Base-by-base conservation (phyloP, 495 filamentous ascomycete genomes). In the Umbilicaria muhlenbergii region DNA sequence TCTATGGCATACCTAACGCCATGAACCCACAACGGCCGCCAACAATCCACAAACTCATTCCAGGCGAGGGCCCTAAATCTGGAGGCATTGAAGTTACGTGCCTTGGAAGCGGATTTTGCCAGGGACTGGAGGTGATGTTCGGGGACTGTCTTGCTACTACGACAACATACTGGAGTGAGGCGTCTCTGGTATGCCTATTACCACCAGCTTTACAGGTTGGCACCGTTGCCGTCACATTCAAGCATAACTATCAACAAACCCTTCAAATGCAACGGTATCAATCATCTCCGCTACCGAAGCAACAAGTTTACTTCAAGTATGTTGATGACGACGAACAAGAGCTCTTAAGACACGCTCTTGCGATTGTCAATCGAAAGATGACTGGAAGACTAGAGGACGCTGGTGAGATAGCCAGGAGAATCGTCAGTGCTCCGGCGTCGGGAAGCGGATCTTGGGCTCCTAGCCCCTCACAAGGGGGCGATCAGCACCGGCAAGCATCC, bases 51-150 rank as follows among this genome's bases (percentile, higher is more conserved):
- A 87, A 86, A 55, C 59, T 94, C 37, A 81, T 89, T 33, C 88
- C 88, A 1, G 66, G 69, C 32, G 81, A 92, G 58, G 89, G 88
- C 11, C 82, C 86, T 10, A 77, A 77, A 35, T 69, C 69, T 18
- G 89, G 89, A 44, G 86, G 86, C 11, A 81, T 83, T 31, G 87
- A 94, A 52, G 84, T 94, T 11, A 86, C 82, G 0, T 69, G 88
- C 42, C 63, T 89, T 19, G 88, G 89, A 5, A 80, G 74, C 51
- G 77, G 77, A 16, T 94, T 94, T 51, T 75, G 73, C 32, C 74
- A 78, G 37, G 84, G 83, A 5, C 73, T 89, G 54, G 81, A 85
- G 43, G 85, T 94, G 45, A 78, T 87, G 51, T 95, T 95, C 59
- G 88, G 87, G 14, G 77, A 85, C 36, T 70, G 68, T 3, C 66